A percentile compares a stretch with the other conserved stretches of the same genome.
phyloP scores from a whole-genome alignment of 225 moss, liverwort and hornwort genomes.

The Bryum argenteum region DNA sequence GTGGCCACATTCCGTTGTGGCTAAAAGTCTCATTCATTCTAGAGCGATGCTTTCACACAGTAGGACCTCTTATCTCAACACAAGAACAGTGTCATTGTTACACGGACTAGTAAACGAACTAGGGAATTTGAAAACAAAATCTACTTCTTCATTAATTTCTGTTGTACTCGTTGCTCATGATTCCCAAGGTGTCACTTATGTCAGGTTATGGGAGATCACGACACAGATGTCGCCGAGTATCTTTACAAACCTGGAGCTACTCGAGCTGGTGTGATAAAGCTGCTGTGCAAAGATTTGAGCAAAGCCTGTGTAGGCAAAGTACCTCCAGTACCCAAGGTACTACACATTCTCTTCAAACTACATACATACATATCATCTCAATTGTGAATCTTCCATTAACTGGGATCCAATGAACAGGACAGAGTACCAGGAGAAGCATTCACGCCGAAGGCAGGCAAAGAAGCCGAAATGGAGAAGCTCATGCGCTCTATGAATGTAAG shows the following conservation, averaged over 20 bases:
- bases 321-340: slow-evolving; percentile 82
- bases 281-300: slow-evolving; percentile 91
- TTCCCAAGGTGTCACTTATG: slow-evolving; percentile 27
- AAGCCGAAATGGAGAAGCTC: slow-evolving; percentile 86
- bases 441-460: slow-evolving; percentile 72
- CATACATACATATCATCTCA: background rate
- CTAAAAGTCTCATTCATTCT: too few relatives aligned
- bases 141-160: background rate
- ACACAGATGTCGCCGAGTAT: slow-evolving; percentile 95
- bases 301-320: slow-evolving; percentile 80
- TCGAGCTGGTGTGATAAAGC: slow-evolving; percentile 68
- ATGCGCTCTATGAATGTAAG: slow-evolving; percentile 92
- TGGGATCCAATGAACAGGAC: slow-evolving; percentile 53
- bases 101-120: background rate
- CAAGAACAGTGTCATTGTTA: background rate
- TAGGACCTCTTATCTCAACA: too few relatives aligned
- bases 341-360: background rate
- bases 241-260: slow-evolving; percentile 69
- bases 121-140: background rate
- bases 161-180: slow-evolving; percentile 1
- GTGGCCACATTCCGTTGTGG: too few relatives aligned
- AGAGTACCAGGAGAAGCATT: slow-evolving; percentile 78
- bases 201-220: slow-evolving; percentile 96
- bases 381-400: slow-evolving; percentile 15
- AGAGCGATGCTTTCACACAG: too few relatives aligned